Evolutionary conservation across 495 filamentous ascomycete species (phyloP).

Genomic region (Xylaria intraflava): DNA sequence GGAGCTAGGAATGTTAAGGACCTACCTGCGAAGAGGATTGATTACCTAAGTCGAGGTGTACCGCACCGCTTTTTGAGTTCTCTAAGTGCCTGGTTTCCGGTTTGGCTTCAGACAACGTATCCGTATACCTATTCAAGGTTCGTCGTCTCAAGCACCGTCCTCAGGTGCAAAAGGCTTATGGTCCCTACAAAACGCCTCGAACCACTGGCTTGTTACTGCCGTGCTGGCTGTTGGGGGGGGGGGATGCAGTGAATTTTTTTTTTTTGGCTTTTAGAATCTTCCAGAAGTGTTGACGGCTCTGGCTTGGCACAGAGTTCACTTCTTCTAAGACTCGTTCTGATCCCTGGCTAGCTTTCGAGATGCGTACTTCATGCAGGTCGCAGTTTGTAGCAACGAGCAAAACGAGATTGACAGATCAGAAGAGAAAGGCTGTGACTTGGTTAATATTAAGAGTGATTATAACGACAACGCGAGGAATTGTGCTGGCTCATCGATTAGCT

Average conservation of each 20-base stretch:
- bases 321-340: neutral
- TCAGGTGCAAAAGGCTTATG: neutral
- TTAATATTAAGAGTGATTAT: neutral
- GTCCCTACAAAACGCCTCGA: conserved; percentile 1
- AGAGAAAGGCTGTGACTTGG: neutral
- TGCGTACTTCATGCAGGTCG: conserved; percentile 4
- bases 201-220: neutral
- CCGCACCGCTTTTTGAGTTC: neutral
- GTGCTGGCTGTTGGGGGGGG: neutral
- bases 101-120: neutral
- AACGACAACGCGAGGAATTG: no score
- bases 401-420: neutral
- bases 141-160: neutral
- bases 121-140: neutral
- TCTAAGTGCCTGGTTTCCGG: neutral
- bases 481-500: neutral
- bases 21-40: neutral
- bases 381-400: neutral
- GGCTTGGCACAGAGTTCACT: neutral
- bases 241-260: neutral
- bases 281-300: neutral
- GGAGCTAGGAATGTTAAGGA: neutral
- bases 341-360: neutral
- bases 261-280: neutral
- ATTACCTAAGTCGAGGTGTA: conserved; percentile 5